Evolutionary conservation across 179 eudicot genomes (phyloP), one percentile per base, ranked within the genome.

Genomic region (Beta macrorhiza): DNA sequence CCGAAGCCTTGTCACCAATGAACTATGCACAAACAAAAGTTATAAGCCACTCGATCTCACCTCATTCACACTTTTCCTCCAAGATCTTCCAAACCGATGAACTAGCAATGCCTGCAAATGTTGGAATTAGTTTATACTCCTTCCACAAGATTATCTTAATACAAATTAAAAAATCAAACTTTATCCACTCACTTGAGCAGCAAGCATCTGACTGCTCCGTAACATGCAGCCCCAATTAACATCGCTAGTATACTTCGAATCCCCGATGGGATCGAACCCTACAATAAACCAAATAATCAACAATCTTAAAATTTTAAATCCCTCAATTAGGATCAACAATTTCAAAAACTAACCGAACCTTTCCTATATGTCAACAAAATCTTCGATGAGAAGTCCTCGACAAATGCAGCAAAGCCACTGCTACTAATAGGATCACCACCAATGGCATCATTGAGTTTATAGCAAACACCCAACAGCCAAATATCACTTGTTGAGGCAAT

Each of bases 141-240:
- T 9, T 75, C 37, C 22, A 69, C 10, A 37, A 67, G 3, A 73
- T 22, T 25, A 16, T 17, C n/a, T 5, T 32, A 59, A 61, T 61
- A 29, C 14, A 57, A 71, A 20, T n/a, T 53, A 72, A 77, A 10
- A 61, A 57, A 80, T 67, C 19, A 49, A 63, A 25, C 16, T 6
- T 42, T 22, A 76, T 17, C 56, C 16, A 58, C 82, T 83, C 84
- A 89, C 97, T 89, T 96, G 98, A 55, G 97, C 99, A 80, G 91
- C 87, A 82, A 96, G 98, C 99, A 96, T 96, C 88, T 96, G 98
- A 84, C 98, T 91, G 85, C 98, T 96, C 76, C 98, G 93, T 80
- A 94, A 92, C 99, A 96, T 96, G 84, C 98, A 96, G 10, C 99
- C 99, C 98, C 99, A 96, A 74, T 89, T 85, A 56, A 92, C 94